Conservation (phyloP, 768 basidiomycete species). For the Cyathus striatus region DNA sequence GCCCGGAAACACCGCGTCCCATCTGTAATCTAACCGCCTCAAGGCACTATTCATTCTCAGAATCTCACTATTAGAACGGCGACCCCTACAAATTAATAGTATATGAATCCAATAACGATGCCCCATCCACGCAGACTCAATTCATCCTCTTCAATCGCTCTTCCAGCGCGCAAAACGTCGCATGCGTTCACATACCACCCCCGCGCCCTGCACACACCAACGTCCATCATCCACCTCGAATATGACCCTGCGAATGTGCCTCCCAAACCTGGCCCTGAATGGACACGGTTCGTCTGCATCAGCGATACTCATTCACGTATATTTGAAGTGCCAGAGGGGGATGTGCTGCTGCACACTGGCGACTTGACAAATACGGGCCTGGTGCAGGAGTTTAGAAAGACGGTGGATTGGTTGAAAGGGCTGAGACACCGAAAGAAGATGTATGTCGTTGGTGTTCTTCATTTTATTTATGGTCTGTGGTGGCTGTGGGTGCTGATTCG, state of each 20-base stretch:
- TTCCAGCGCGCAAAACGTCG: no score
- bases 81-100: no score
- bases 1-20: no score
- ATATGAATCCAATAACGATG: no score
- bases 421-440: slow-evolving; percentile 59
- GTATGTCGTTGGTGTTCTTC: slow-evolving; percentile 28
- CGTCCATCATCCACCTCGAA: slow-evolving; percentile 29
- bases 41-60: no score
- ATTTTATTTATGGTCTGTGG: background rate
- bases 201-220: slow-evolving; percentile 15
- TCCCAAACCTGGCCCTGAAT: slow-evolving; percentile 28
- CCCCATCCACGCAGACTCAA: no score
- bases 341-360: slow-evolving; percentile 62
- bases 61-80: no score
- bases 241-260: slow-evolving; percentile 22
- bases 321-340: slow-evolving; percentile 51
- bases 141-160: background rate
- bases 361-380: slow-evolving; percentile 54
- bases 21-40: no score
- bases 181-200: slow-evolving; percentile 4
- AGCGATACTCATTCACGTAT: slow-evolving; percentile 49
- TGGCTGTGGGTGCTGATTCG: background rate
- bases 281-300: slow-evolving; percentile 57
- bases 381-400: slow-evolving; percentile 36
- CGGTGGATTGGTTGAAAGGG: slow-evolving; percentile 52